A percentile compares a stretch with the other conserved stretches of the same genome.
Evolutionary conservation across 305 asterid genomes (phyloP).

Genomic region (Caryopteris hybrid): DNA sequence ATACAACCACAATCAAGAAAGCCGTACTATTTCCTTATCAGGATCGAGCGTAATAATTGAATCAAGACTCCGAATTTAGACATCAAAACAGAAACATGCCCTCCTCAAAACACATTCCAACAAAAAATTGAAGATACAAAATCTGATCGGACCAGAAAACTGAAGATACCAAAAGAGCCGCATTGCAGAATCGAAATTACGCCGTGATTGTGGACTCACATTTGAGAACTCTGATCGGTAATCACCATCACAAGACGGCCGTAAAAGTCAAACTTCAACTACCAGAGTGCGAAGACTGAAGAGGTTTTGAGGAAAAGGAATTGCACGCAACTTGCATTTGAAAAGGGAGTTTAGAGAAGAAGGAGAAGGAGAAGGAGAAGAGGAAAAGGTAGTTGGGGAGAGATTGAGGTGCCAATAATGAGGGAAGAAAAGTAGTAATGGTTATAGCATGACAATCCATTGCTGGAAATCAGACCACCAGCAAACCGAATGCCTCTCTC

Average conservation of each 20-base stretch:
- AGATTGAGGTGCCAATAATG: constrained; percentile 34
- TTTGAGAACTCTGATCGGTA: not conserved
- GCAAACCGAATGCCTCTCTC: constrained; percentile 23
- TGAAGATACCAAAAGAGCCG: not conserved
- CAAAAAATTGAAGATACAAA: not conserved
- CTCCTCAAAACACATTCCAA: constrained; percentile 13
- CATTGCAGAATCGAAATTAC: not conserved
- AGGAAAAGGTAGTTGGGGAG: constrained; percentile 26
- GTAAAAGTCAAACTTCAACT: constrained; percentile 23
- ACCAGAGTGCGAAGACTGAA: constrained; percentile 4
- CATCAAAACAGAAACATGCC: not conserved
- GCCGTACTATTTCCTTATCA: constrained; percentile 2
- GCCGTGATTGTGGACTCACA: constrained; percentile 5
- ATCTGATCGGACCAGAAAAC: constrained; percentile 7
- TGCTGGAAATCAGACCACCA: constrained; percentile 50
- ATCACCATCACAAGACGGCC: not conserved
- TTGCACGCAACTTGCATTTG: constrained; percentile 8
- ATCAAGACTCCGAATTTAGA: not conserved
- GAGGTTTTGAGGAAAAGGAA: constrained; percentile 4
- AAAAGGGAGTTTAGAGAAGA: constrained; percentile 9
- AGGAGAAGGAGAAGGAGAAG: constrained; percentile 17
- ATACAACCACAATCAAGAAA: constrained; percentile 8
- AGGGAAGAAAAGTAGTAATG: constrained; percentile 36
- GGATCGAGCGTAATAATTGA: constrained; percentile 9
- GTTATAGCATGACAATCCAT: constrained; percentile 58